Evolutionary conservation across 2,329 filamentous ascomycete genomes (phyloP).

Genomic region (Aspergillus ochraceus): DNA sequence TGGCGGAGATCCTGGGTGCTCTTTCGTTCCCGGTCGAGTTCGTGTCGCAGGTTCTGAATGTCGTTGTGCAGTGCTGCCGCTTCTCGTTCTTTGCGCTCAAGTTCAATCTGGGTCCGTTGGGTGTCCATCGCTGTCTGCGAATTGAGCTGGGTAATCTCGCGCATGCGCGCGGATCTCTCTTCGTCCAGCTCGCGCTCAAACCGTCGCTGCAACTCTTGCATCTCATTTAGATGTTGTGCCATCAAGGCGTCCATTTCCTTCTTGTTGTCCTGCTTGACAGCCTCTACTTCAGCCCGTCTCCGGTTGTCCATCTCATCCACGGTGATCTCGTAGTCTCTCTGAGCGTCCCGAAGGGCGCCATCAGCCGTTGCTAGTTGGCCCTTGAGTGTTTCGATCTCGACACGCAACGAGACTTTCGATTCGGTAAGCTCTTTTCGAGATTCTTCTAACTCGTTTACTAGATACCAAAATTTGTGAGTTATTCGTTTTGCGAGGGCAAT

Average conservation of each 20-base stretch:
- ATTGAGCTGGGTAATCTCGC: conserved; percentile 40
- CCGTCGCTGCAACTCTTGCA: conserved; percentile 64
- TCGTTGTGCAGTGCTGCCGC: conserved; percentile 45
- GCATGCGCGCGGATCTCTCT: conserved; percentile 47
- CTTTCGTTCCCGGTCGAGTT: conserved; percentile 63
- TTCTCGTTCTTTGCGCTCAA: conserved; percentile 57
- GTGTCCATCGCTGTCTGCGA: conserved; percentile 38
- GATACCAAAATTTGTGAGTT: conserved; percentile 2
- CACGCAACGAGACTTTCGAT: conserved; percentile 57
- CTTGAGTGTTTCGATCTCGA: conserved; percentile 66
- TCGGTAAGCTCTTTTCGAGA: conserved; percentile 52
- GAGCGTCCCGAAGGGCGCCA: conserved; percentile 52
- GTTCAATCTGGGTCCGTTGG: conserved; percentile 43
- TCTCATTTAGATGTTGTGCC: conserved; percentile 65
- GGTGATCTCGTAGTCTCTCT: conserved; percentile 53
- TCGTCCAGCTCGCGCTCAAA: conserved; percentile 68
- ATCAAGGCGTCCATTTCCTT: conserved; percentile 59
- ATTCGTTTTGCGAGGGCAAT: not conserved
- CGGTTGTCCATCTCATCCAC: conserved; percentile 55
- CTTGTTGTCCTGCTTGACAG: conserved; percentile 44
- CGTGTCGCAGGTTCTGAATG: conserved; percentile 43
- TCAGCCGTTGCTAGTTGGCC: conserved; percentile 53
- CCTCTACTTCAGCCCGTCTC: conserved; percentile 46
- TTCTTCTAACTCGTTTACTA: conserved; percentile 59
- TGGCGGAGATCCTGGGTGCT: conserved; percentile 60